Percentiles rank a stretch among this genome's conserved stretches.
Evolutionary conservation across 2,329 filamentous ascomycete genomes (phyloP).

Genomic region (Hymenoscyphus occultus): DNA sequence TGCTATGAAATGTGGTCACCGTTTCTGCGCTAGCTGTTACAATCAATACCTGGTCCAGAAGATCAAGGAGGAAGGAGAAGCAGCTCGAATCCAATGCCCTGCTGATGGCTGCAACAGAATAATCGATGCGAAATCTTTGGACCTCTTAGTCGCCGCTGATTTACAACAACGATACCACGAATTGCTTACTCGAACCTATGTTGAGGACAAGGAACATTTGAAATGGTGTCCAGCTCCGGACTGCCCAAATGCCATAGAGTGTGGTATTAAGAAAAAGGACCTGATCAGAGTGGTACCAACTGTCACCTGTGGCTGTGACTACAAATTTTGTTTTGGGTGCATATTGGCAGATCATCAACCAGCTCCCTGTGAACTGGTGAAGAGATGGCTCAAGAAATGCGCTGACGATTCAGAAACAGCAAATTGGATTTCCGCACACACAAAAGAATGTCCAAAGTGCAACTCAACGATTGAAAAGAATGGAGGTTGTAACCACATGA

Average conservation of each 20-base stretch:
- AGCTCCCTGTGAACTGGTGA: conserved; percentile 85
- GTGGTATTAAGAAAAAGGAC: conserved; percentile 82
- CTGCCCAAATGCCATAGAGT: conserved; percentile 90
- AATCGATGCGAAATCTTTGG: conserved; percentile 84
- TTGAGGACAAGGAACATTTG: conserved; percentile 91
- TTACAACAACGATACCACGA: conserved; percentile 69
- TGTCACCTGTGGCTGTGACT: conserved; percentile 78
- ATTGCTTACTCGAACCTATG: conserved; percentile 88
- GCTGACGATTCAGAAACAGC: conserved; percentile 97
- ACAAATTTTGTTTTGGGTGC: conserved; percentile 95
- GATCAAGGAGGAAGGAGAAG: conserved; percentile 92
- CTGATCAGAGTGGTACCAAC: conserved; percentile 83
- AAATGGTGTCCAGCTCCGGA: conserved; percentile 99
- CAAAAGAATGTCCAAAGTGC: conserved; percentile 95
- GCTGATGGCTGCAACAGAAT: conserved; percentile 83
- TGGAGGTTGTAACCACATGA: conserved; percentile 97
- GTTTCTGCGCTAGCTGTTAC: conserved; percentile 92
- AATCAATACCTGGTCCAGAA: conserved; percentile 88
- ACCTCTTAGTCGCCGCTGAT: conserved; percentile 65
- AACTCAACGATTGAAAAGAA: conserved; percentile 99
- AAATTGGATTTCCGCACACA: conserved; percentile 99
- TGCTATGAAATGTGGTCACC: conserved; percentile 90
- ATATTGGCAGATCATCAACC: conserved; percentile 87
- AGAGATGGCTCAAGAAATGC: conserved; percentile 96
- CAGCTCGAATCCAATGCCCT: conserved; percentile 90